These are phyloP conservation scores for Starmerella vaccinii DNA, from an alignment of 805 yeast species.

Conservation along the genomic window DNA sequence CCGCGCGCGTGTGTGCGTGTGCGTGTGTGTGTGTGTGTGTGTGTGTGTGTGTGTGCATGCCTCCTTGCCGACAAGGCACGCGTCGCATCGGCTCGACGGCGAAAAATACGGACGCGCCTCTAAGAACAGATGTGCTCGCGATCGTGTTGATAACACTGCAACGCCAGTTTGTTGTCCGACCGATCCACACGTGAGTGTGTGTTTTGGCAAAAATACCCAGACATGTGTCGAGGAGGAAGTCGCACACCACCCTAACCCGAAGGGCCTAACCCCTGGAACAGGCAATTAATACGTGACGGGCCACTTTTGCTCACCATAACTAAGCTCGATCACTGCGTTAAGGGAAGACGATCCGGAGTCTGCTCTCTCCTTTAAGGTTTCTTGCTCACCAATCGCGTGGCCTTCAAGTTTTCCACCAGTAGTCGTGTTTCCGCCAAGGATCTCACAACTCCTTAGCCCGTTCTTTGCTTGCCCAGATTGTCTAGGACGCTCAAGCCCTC, in stretches of 20 bases:
- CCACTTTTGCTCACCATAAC: not conserved
- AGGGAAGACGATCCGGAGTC: not conserved
- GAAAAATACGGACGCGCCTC: too few species aligned
- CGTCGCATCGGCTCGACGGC: too few species aligned
- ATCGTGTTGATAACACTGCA: not conserved
- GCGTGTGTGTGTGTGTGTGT: too few species aligned
- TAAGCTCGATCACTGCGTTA: slow-evolving; percentile 7
- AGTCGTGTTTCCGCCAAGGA: not conserved
- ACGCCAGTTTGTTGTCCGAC: not conserved
- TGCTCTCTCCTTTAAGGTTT: slow-evolving; percentile 2
- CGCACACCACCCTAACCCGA: not conserved
- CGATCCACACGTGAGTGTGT: not conserved
- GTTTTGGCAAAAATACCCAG: not conserved
- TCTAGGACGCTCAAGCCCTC: not conserved
- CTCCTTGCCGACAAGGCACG: too few species aligned
- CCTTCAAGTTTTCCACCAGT: not conserved
- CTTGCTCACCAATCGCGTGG: not conserved
- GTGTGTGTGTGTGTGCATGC: too few species aligned
- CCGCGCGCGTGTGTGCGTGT: too few species aligned
- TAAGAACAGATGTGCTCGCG: not conserved
- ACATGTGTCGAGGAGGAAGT: slow-evolving; percentile 2
- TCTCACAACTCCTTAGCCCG: not conserved
- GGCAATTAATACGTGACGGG: slow-evolving; percentile 7
- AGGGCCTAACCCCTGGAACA: slow-evolving; percentile 6
- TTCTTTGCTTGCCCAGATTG: not conserved